Evolutionary conservation across 192 early-diverging fungal species (phyloP).

Genomic region (Coemansia sp.): DNA sequence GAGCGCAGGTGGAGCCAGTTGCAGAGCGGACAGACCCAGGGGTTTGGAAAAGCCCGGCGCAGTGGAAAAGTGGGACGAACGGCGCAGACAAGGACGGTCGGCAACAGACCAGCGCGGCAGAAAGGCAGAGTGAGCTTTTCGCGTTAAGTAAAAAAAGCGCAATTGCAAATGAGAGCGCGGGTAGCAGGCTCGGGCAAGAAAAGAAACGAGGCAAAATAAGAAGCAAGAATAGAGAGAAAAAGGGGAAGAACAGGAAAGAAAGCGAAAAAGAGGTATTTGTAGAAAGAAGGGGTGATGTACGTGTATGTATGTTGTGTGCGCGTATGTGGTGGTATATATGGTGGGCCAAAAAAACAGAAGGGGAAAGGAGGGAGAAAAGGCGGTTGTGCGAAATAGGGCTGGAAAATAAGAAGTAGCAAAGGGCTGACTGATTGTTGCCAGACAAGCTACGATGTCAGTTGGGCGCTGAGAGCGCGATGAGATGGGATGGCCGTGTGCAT

Average conservation of each 20-base stretch:
- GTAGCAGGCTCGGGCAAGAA: background rate
- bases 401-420: slow-evolving; percentile 3
- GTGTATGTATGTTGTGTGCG: slow-evolving; percentile 4
- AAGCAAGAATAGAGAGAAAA: slow-evolving; percentile 1
- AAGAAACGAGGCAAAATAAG: slow-evolving; percentile 3
- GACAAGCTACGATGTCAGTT: slow-evolving; percentile 15
- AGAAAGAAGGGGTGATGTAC: slow-evolving; percentile 4
- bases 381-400: slow-evolving; percentile 1
- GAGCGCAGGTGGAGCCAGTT: background rate
- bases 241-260: background rate
- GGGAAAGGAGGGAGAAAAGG: slow-evolving; percentile 7
- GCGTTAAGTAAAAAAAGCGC: background rate
- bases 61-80: background rate
- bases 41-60: slow-evolving; percentile 3
- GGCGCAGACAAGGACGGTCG: background rate
- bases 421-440: slow-evolving; percentile 10
- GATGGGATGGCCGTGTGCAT: slow-evolving; percentile 13
- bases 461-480: background rate
- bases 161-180: background rate
- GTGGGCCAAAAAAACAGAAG: slow-evolving; percentile 2
- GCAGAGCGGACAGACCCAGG: background rate
- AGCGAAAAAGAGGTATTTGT: slow-evolving; percentile 3
- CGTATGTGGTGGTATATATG: slow-evolving; percentile 10
- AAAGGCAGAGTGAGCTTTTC: slow-evolving; percentile 1
- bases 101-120: background rate